Conservation (phyloP, 257 asterid genomes). For the Solanum gracilifrons region DNA sequence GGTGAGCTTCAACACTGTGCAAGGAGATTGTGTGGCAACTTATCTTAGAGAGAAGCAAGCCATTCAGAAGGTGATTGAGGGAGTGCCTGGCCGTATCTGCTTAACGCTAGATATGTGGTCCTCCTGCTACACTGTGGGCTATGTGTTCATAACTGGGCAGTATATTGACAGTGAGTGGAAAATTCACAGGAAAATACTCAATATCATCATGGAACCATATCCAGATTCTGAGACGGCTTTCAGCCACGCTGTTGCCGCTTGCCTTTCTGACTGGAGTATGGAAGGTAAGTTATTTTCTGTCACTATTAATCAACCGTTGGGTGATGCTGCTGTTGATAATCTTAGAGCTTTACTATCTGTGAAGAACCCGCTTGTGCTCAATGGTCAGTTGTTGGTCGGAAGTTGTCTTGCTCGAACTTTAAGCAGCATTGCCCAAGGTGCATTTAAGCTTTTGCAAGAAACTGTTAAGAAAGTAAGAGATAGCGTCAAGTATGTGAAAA, state of each 20-base stretch:
- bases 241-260: conserved; percentile 82
- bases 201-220: conserved; percentile 78
- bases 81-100: conserved; percentile 74
- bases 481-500: conserved; percentile 78
- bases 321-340: conserved; percentile 51
- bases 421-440: conserved; percentile 61
- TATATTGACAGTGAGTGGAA: conserved; percentile 88
- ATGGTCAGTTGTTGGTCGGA: conserved; percentile 68
- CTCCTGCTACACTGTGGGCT: conserved; percentile 50
- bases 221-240: conserved; percentile 83
- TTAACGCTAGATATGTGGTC: conserved; percentile 87
- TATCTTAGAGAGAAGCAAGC: conserved; percentile 69
- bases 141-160: conserved; percentile 70
- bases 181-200: conserved; percentile 74
- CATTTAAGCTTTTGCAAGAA: conserved; percentile 31
- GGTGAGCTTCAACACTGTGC: conserved; percentile 88
- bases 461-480: conserved; percentile 69
- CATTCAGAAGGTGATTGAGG: conserved; percentile 64
- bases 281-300: conserved; percentile 79
- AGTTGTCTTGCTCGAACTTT: conserved; percentile 76
- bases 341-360: conserved; percentile 73
- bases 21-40: conserved; percentile 89
- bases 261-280: conserved; percentile 86
- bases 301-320: conserved; percentile 52
- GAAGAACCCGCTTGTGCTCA: conserved; percentile 68